A percentile compares a stretch with the other conserved stretches of the same genome.
Conservation (phyloP, 805 yeast genomes). For the Sungouiella thailandica region DNA sequence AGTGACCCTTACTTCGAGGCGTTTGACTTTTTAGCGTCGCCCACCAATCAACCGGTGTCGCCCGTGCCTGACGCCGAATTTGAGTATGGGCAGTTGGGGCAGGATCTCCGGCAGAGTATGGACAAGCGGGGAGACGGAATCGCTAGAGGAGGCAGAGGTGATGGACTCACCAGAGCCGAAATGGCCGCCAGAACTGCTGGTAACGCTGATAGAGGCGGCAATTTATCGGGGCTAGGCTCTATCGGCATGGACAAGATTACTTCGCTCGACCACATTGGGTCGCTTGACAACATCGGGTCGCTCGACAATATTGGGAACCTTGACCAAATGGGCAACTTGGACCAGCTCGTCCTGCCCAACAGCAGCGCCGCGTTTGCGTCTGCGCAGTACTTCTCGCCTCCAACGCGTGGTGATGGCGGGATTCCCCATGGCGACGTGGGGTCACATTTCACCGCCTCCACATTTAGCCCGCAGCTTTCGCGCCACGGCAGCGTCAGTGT, state of each 20-base stretch:
- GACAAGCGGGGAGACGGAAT: background rate
- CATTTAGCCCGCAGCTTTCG: constrained; percentile 7
- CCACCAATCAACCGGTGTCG: constrained; percentile 8
- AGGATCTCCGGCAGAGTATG: background rate
- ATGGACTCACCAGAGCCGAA: too few species aligned
- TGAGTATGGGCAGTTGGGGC: constrained; percentile 6
- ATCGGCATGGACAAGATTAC: too few species aligned
- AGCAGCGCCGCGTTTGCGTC: constrained; percentile 22
- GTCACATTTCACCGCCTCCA: constrained; percentile 30
- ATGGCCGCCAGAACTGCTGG: too few species aligned
- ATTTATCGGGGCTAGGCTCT: background rate
- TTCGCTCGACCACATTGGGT: too few species aligned
- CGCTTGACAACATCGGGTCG: too few species aligned
- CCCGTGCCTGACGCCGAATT: constrained; percentile 4
- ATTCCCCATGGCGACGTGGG: constrained; percentile 13
- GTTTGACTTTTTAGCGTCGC: constrained; percentile 15
- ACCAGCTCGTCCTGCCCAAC: constrained; percentile 35
- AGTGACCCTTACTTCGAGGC: constrained; percentile 13
- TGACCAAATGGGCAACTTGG: constrained; percentile 22
- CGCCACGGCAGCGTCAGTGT: constrained; percentile 30
- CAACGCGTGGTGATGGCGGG: constrained; percentile 19
- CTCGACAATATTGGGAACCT: constrained; percentile 1
- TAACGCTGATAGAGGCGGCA: too few species aligned
- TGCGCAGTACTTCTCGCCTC: constrained; percentile 40
- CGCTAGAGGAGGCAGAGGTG: too few species aligned